Conservation (phyloP, 2,329 filamentous ascomycete species). For the Dactylellina parvicollis region DNA sequence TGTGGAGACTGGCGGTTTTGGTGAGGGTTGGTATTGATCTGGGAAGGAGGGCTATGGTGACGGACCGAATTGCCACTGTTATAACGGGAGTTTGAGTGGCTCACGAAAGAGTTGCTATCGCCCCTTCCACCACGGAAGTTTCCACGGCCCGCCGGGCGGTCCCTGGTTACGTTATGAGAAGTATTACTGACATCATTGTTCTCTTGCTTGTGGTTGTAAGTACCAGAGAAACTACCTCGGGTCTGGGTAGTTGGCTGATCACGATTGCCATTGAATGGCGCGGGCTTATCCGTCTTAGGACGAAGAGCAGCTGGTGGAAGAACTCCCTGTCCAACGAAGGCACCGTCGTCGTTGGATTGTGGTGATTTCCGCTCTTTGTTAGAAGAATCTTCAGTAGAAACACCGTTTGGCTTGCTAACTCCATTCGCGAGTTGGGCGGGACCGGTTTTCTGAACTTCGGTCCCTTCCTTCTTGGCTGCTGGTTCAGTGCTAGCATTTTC, state of each 20-base stretch:
- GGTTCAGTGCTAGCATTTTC: conserved; percentile 26
- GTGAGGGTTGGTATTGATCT: conserved; percentile 49
- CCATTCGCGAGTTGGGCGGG: conserved; percentile 17
- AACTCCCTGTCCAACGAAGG: conserved; percentile 53
- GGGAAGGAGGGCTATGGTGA: conserved; percentile 51
- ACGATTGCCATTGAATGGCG: conserved; percentile 9
- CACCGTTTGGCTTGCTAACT: conserved; percentile 12
- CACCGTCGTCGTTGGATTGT: conserved; percentile 44
- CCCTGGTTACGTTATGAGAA: conserved; percentile 24
- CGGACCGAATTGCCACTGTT: conserved; percentile 44
- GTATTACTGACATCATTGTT: conserved; percentile 15
- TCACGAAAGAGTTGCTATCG: conserved; percentile 50
- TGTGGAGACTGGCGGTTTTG: conserved; percentile 45
- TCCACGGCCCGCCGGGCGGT: conserved; percentile 50
- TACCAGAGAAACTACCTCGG: conserved; percentile 19
- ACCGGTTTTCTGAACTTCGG: conserved; percentile 21
- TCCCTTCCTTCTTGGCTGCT: conserved; percentile 23
- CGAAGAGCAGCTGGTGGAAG: conserved; percentile 41
- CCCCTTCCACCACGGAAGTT: conserved; percentile 53
- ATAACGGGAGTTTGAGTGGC: conserved; percentile 40
- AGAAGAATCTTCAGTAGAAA: conserved; percentile 11
- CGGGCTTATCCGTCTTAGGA: conserved; percentile 38
- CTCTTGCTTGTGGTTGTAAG: conserved; percentile 41
- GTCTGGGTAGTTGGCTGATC: conserved; percentile 25
- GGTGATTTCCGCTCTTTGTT: conserved; percentile 43